phyloP scores from a whole-genome alignment of 352 stramenopile species.

The Globisporangium iwayamae region DNA sequence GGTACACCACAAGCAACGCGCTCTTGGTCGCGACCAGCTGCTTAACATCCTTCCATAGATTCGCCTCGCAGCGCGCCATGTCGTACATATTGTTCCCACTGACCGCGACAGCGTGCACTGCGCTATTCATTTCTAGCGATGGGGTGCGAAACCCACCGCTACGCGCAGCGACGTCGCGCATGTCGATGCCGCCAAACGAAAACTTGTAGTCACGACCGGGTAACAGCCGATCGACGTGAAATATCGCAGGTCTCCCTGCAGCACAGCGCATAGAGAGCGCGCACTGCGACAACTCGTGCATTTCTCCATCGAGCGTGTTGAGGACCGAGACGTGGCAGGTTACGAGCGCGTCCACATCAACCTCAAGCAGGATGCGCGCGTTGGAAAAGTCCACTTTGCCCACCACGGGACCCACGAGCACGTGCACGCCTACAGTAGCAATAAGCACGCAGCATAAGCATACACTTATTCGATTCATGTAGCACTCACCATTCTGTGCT shows the following conservation, averaged over 20 bases:
- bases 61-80: slow-evolving; percentile 37
- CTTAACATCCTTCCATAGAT: slow-evolving; percentile 45
- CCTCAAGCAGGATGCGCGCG: slow-evolving; percentile 65
- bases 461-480: not conserved
- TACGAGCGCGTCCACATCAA: slow-evolving; percentile 31
- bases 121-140: slow-evolving; percentile 25
- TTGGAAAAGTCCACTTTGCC: slow-evolving; percentile 49
- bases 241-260: slow-evolving; percentile 32
- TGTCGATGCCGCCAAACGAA: slow-evolving; percentile 52
- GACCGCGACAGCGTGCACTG: slow-evolving; percentile 32
- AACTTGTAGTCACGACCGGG: slow-evolving; percentile 54
- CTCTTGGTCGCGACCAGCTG: slow-evolving; percentile 27
- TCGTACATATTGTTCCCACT: slow-evolving; percentile 51
- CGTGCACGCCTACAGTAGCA: slow-evolving; percentile 32
- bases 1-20: slow-evolving; percentile 50
- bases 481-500: not conserved
- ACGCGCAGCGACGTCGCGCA: slow-evolving; percentile 29
- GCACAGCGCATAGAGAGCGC: slow-evolving; percentile 21
- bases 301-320: slow-evolving; percentile 34
- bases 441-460: not conserved
- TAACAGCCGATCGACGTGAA: slow-evolving; percentile 39
- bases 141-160: slow-evolving; percentile 48
- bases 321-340: slow-evolving; percentile 49
- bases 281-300: slow-evolving; percentile 37
- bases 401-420: slow-evolving; percentile 66